Conservation (phyloP, 1,139 yeast species). For the Zygosaccharomyces sapae region DNA sequence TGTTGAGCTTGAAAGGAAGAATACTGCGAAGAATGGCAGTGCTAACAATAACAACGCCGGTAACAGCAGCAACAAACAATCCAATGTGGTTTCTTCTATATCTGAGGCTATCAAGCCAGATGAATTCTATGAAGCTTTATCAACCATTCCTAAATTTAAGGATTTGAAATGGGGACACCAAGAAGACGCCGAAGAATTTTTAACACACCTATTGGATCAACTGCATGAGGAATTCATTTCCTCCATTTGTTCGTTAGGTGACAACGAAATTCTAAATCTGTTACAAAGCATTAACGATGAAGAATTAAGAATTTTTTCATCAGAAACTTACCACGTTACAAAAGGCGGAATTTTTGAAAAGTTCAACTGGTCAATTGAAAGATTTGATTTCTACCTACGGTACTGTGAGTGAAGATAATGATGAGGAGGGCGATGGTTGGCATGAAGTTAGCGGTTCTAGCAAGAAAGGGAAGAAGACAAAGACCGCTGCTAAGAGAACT, state of each 20-base stretch:
- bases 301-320: slow-evolving; percentile 34
- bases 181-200: slow-evolving; percentile 96
- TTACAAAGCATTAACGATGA: slow-evolving; percentile 41
- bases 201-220: slow-evolving; percentile 84
- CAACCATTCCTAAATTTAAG: slow-evolving; percentile 59
- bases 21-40: slow-evolving; percentile 5
- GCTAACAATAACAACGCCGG: not conserved
- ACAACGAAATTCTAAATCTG: slow-evolving; percentile 45
- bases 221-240: slow-evolving; percentile 82
- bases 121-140: slow-evolving; percentile 55
- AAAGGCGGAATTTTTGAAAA: slow-evolving; percentile 35
- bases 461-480: slow-evolving; percentile 46
- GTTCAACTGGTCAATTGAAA: slow-evolving; percentile 27
- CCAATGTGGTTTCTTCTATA: slow-evolving; percentile 19
- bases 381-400: slow-evolving; percentile 27
- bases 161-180: slow-evolving; percentile 92
- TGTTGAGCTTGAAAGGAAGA: slow-evolving; percentile 17
- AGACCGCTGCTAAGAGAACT: slow-evolving; percentile 63
- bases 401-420: slow-evolving; percentile 28
- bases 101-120: slow-evolving; percentile 58
- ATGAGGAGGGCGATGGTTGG: slow-evolving; percentile 55
- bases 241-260: slow-evolving; percentile 49
- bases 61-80: slow-evolving; percentile 6
- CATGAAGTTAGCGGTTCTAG: slow-evolving; percentile 65
- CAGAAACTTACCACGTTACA: slow-evolving; percentile 36